Conservation (phyloP, 2,329 filamentous ascomycete genomes). For the Lecanicillium sp. region DNA sequence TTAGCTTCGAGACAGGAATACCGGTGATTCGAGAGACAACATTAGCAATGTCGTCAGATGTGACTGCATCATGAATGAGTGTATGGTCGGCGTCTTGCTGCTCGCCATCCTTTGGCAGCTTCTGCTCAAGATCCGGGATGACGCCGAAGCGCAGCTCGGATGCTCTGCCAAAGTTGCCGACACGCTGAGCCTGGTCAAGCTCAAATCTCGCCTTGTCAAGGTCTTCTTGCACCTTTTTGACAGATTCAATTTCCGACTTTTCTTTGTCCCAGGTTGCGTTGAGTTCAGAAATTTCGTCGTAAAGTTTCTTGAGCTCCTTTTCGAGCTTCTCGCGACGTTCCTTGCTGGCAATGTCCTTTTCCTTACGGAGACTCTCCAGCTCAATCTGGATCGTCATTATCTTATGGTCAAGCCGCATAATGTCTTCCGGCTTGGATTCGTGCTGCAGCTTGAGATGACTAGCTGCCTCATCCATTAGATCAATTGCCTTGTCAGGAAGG, state of each 20-base stretch:
- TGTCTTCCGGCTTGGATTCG: slow-evolving; percentile 92
- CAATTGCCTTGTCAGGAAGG: slow-evolving; percentile 93
- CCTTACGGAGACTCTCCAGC: slow-evolving; percentile 86
- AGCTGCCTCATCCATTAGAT: slow-evolving; percentile 91
- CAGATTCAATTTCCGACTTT: slow-evolving; percentile 70
- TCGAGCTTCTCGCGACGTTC: slow-evolving; percentile 85
- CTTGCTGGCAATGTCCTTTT: slow-evolving; percentile 81
- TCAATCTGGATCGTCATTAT: slow-evolving; percentile 98
- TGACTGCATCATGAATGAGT: slow-evolving; percentile 90
- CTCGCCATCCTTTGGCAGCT: slow-evolving; percentile 68
- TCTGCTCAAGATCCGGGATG: slow-evolving; percentile 73
- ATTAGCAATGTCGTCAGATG: slow-evolving; percentile 83
- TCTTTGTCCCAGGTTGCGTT: slow-evolving; percentile 88
- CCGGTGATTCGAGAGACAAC: slow-evolving; percentile 89
- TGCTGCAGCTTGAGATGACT: slow-evolving; percentile 86
- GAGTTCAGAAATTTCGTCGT: slow-evolving; percentile 66
- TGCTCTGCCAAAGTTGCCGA: slow-evolving; percentile 84
- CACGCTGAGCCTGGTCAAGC: slow-evolving; percentile 77
- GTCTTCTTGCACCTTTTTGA: slow-evolving; percentile 83
- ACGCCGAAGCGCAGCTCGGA: slow-evolving; percentile 82
- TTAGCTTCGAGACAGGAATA: slow-evolving; percentile 87
- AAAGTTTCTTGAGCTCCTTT: slow-evolving; percentile 62
- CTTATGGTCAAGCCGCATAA: slow-evolving; percentile 83
- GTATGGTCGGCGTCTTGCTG: slow-evolving; percentile 34
- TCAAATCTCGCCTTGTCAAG: slow-evolving; percentile 79